A percentile compares a stretch with the other conserved stretches of the same genome.
phyloP scores from a whole-genome alignment of 805 yeast genomes.

The Candida endomychidarum region DNA sequence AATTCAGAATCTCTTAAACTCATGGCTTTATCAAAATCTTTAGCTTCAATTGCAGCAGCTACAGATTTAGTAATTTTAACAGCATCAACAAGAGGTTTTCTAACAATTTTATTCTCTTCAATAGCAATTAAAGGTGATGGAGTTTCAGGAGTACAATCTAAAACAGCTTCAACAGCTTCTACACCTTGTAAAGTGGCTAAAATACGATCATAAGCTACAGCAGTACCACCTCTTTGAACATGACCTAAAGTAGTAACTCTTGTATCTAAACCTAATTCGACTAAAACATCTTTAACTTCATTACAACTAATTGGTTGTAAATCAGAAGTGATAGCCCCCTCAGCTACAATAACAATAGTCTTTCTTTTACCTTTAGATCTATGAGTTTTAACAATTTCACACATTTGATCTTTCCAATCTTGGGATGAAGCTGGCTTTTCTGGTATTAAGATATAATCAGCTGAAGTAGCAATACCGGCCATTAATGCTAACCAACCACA shows the following conservation, averaged over 20 bases:
- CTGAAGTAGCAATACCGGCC: slow-evolving; percentile 97
- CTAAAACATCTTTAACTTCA: slow-evolving; percentile 78
- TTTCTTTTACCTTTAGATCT: slow-evolving; percentile 87
- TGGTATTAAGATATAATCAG: slow-evolving; percentile 92
- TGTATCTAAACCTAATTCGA: slow-evolving; percentile 86
- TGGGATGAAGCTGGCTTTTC: slow-evolving; percentile 81
- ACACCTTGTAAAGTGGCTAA: slow-evolving; percentile 96
- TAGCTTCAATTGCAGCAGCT: slow-evolving; percentile 77
- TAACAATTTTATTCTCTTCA: slow-evolving; percentile 79
- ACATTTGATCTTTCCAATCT: slow-evolving; percentile 80
- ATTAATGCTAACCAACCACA: slow-evolving; percentile 98
- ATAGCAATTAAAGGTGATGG: slow-evolving; percentile 96
- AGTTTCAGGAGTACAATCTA: slow-evolving; percentile 82
- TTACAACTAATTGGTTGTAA: slow-evolving; percentile 78
- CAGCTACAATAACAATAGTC: slow-evolving; percentile 95
- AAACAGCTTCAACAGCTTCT: slow-evolving; percentile 92
- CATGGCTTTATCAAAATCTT: slow-evolving; percentile 87
- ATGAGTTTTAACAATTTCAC: slow-evolving; percentile 72
- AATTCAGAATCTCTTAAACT: slow-evolving; percentile 84
- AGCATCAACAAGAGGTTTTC: slow-evolving; percentile 86
- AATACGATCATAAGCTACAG: slow-evolving; percentile 90
- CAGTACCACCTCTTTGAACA: slow-evolving; percentile 98
- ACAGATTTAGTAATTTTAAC: slow-evolving; percentile 86
- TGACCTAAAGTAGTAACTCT: slow-evolving; percentile 95
- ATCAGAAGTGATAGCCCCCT: slow-evolving; percentile 89